Base-by-base conservation (phyloP, 306 rosid genomes). In the Psophocarpus tetragonolobus region DNA sequence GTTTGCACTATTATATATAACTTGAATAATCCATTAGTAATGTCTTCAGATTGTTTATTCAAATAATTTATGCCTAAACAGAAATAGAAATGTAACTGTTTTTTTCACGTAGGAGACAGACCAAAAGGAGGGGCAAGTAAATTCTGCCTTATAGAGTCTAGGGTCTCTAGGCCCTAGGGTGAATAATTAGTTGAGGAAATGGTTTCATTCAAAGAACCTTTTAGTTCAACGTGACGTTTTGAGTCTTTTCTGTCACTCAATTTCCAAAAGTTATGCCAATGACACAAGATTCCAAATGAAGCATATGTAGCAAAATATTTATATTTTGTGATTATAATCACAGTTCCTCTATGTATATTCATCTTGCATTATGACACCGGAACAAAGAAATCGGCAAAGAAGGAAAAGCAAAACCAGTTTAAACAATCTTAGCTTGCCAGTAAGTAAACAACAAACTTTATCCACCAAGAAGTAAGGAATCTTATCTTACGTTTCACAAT, bases 381-480 rank as follows among this genome's bases (percentile, higher is more conserved):
- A 64, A 12, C 60, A 20, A 39, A 73, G 8, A 73, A 64, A 63
- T 41, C 41, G 39, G 18, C 27, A 64, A 17, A 64, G 67, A 42
- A 38, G 48, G 38, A 39, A 73, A 42, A 79, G 56, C 23, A 35
- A 17, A 71, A 50, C 56, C 60, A 68, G 5, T 8, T 51, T 47
- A 74, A 48, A 68, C 54, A 48, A 57, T 26, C 63, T 44, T 5
- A 64, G 36, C 68, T 33, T 35, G 15, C 13, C 14, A 74, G 20
- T 42, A 33, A 33, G 72, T 38, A 66, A 74, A 26, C 23, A 30
- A 33, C 10, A 17, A 38, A 39, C 66, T 39, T 69, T 44, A 69
- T 48, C 30, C 69, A 18, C 58, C 15, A n/a, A 60, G 18, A 69
- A 35, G 80, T 12, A 69, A 78, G 71, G 71, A 78, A 71, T 71